phyloP scores from a whole-genome alignment of 148 eudicot genomes.

The Rhododendron griersonianum region DNA sequence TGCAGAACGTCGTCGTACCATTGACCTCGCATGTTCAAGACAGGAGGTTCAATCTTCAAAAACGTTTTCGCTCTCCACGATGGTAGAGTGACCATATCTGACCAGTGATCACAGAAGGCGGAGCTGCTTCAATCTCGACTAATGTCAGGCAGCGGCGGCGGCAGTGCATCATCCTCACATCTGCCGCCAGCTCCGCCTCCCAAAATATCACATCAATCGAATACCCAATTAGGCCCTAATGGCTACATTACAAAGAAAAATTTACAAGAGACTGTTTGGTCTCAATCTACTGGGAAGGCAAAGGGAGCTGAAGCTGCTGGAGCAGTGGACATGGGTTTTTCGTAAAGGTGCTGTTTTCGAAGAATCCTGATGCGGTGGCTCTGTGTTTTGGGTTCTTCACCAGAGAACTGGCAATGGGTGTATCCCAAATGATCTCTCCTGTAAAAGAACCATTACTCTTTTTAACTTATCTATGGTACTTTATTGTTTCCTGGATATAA shows the following conservation, averaged over 20 bases:
- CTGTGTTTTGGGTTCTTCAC: not conserved
- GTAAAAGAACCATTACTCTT: not conserved
- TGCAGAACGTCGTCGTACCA: no score
- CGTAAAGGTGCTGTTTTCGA: not conserved
- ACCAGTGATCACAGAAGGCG: no score
- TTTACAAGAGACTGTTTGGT: not conserved
- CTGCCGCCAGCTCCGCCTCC: not conserved
- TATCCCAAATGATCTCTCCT: not conserved
- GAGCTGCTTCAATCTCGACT: no score
- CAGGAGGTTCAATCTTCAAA: no score
- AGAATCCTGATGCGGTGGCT: not conserved
- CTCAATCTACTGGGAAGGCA: not conserved
- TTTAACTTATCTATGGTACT: not conserved
- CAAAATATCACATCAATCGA: not conserved
- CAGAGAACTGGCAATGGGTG: not conserved
- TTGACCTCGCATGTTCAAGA: no score
- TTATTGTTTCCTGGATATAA: not conserved
- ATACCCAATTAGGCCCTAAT: not conserved
- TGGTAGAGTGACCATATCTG: no score
- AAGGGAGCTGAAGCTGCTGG: not conserved
- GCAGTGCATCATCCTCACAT: no score
- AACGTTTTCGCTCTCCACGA: no score
- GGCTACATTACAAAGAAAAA: not conserved
- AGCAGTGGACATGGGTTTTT: not conserved
- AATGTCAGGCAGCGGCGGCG: no score